A percentile compares a stretch with the other conserved stretches of the same genome.
Evolutionary conservation across 495 filamentous ascomycete genomes (phyloP).

Genomic region (Penicillium egyptiacum): DNA sequence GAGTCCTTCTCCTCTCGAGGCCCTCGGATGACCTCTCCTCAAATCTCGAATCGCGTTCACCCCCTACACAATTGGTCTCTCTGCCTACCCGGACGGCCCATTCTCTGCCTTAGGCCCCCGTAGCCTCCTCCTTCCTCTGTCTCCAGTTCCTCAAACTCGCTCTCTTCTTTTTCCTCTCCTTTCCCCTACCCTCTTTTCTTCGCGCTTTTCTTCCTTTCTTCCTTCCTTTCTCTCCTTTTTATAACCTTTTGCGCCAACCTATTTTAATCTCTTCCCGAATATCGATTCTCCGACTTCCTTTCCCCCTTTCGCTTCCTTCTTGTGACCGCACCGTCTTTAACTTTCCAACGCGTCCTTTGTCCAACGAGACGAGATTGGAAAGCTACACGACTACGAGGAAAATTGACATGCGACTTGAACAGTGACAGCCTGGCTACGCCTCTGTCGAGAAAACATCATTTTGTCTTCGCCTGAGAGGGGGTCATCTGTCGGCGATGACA

Average conservation of each 20-base stretch:
- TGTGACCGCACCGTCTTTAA: conserved; percentile 15
- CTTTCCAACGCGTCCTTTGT: conserved; percentile 6
- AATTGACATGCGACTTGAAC: conserved; percentile 40
- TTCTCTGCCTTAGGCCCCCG: conserved; percentile 32
- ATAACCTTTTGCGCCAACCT: conserved; percentile 24
- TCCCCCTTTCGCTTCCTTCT: conserved; percentile 30
- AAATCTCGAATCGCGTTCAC: conserved; percentile 19
- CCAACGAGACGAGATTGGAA: conserved; percentile 6
- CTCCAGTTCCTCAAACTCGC: conserved; percentile 20
- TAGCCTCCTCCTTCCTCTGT: conserved; percentile 34
- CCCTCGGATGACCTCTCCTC: conserved; percentile 6
- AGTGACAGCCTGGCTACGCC: conserved; percentile 30
- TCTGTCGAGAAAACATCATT: conserved; percentile 25
- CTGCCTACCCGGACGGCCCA: conserved; percentile 19
- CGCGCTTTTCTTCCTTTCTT: conserved; percentile 32
- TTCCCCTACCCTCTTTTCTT: conserved; percentile 30
- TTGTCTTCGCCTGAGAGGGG: conserved; percentile 50
- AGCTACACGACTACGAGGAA: neutral
- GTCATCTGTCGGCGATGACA: conserved; percentile 85
- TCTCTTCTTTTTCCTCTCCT: conserved; percentile 36
- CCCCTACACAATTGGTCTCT: conserved; percentile 10
- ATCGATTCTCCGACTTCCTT: conserved; percentile 31
- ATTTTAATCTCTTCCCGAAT: conserved; percentile 20
- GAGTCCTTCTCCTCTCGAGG: conserved; percentile 11
- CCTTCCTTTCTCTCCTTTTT: conserved; percentile 30